Base-by-base conservation (phyloP, 1,139 yeast species). In the Saccharomyces pastorianus region DNA sequence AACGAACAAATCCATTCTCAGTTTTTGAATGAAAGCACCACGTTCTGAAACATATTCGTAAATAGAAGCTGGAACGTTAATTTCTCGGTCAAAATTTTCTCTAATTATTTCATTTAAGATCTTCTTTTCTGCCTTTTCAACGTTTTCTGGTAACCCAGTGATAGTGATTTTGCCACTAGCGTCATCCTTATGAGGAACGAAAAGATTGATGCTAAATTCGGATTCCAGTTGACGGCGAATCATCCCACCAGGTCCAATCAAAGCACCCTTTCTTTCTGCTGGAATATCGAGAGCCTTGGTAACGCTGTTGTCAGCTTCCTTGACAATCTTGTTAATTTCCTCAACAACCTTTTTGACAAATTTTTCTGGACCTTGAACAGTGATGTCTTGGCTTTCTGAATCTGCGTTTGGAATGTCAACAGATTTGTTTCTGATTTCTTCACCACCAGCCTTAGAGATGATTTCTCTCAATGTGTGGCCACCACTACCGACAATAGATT, bases 211-310 rank as follows among this genome's bases (percentile, higher is more conserved):
- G 14, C 76, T 75, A 70, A 77, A 87, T 62, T 85, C 88, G 27
- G 78, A 76, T 74, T 90, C 95, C 59, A 90, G 72, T 9, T 81
- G 77, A 62, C 85, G 85, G 73, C 93, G 88, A 56, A 81, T 79
- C 13, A 82, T 68, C 47, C 98, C 98, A 57, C 84, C 84, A 47
- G 91, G 83, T 44, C 98, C 98, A 70, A 93, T 83, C 57, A 93
- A 69, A 25, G 83, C 76, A 64, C 90, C 81, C 64, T 88, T 95
- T 68, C 85, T 85, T 56, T 84, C 87, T 69, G 83, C 82, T 47
- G 95, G 80, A 62, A 93, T 78, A 8, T 79, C 83, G 54, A 83
- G 67, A 34, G 76, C 77, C 58, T 78, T 85, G 48, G 78, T 74
- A 41, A 83, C 76, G 53, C 83, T 76, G 55, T 83, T 82, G 68